phyloP scores from a whole-genome alignment of 108 stramenopile species.

The Cyclotella sp. region DNA sequence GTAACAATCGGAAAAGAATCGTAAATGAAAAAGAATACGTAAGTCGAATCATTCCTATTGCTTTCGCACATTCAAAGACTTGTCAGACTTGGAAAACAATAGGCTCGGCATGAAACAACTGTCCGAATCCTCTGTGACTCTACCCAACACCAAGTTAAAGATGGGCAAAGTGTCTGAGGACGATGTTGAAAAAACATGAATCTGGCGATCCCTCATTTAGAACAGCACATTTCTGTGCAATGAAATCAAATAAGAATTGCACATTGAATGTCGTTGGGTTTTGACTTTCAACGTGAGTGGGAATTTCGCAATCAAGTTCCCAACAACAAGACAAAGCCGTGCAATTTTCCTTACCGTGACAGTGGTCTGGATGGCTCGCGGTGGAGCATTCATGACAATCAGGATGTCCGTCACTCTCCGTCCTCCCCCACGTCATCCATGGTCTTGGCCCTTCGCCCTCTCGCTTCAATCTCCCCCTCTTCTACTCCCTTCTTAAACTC shows the following conservation, averaged over 20 bases:
- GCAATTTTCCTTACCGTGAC: not conserved
- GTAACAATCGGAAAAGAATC: not conserved
- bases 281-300: not conserved
- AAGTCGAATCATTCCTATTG: constrained; percentile 1
- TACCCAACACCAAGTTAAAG: constrained; percentile 26
- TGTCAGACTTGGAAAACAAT: not conserved
- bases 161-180: constrained; percentile 56
- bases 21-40: not conserved
- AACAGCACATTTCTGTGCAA: constrained; percentile 17
- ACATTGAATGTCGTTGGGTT: not conserved
- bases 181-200: constrained; percentile 11
- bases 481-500: constrained; percentile 85
- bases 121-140: constrained; percentile 55
- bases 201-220: not conserved
- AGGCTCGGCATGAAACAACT: constrained; percentile 10
- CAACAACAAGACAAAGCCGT: not conserved
- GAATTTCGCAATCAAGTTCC: not conserved
- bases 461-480: constrained; percentile 73
- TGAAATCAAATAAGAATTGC: not conserved
- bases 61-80: too few relatives aligned
- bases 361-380: not conserved
- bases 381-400: not conserved
- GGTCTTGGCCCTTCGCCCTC: constrained; percentile 70
- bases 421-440: constrained; percentile 61
- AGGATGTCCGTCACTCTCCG: constrained; percentile 4